Conservation (phyloP, 2,329 filamentous ascomycete species). For the Phialophora tarda region DNA sequence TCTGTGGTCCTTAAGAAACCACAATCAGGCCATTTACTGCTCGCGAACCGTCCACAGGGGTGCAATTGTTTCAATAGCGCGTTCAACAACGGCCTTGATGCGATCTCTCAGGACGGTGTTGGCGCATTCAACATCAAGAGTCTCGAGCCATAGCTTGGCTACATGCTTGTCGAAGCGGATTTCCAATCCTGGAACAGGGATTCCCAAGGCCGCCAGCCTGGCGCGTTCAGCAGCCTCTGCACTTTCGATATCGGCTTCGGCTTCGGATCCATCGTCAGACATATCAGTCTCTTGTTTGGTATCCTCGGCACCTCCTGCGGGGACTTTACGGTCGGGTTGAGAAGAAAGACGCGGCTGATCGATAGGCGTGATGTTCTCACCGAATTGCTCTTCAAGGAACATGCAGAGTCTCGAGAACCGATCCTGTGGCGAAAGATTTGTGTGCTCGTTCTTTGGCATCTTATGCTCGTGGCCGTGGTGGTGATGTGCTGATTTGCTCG, state of each 20-base stretch:
- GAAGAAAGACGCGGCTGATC: conserved; percentile 62
- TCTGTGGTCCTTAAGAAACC: not conserved
- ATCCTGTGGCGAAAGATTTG: conserved; percentile 72
- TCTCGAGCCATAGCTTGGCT: conserved; percentile 90
- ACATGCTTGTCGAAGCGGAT: conserved; percentile 87
- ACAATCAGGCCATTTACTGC: conserved; percentile 15
- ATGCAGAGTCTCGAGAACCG: conserved; percentile 85
- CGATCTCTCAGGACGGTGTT: conserved; percentile 80
- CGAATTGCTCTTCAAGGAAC: conserved; percentile 97
- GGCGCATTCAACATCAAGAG: conserved; percentile 83
- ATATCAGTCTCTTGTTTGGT: conserved; percentile 4
- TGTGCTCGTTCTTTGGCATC: conserved; percentile 69
- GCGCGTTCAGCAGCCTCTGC: conserved; percentile 72
- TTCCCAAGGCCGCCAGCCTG: conserved; percentile 79
- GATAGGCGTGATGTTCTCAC: conserved; percentile 81
- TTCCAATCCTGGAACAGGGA: conserved; percentile 86
- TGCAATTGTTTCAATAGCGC: conserved; percentile 84
- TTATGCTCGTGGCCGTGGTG: conserved; percentile 46
- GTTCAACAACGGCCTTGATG: conserved; percentile 85
- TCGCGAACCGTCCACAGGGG: conserved; percentile 60
- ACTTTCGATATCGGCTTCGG: conserved; percentile 57
- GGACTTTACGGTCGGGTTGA: conserved; percentile 42
- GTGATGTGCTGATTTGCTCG: conserved; percentile 65
- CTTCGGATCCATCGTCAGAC: conserved; percentile 46
- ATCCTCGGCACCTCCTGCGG: not conserved